Conservation (phyloP, 2,329 filamentous ascomycete species). For the Tolypocladium ovalisporum region DNA sequence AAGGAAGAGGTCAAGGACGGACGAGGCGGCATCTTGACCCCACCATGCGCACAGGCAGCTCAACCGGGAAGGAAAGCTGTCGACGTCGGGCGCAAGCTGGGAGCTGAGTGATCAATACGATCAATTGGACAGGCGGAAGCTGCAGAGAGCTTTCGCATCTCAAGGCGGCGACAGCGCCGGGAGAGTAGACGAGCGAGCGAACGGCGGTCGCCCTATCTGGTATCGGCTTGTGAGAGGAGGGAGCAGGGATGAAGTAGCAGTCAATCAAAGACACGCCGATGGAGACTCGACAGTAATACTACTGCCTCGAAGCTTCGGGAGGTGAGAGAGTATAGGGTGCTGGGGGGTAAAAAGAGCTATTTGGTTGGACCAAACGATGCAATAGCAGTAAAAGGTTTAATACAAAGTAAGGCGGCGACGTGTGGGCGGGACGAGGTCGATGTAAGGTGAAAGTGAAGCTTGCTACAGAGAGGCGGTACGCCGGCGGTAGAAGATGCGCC, state of each 20-base stretch:
- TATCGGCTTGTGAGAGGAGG: neutral
- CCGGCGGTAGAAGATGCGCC: neutral
- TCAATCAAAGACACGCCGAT: too few species aligned
- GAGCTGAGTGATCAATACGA: slow-evolving; percentile 5
- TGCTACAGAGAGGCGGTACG: neutral
- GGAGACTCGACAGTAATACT: too few species aligned
- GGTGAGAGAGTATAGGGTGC: neutral
- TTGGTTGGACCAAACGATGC: neutral
- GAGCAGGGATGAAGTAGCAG: neutral
- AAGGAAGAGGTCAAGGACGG: slow-evolving; percentile 81
- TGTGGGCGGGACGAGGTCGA: neutral
- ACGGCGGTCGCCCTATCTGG: neutral
- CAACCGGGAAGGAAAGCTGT: slow-evolving; percentile 14
- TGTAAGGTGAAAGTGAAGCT: neutral
- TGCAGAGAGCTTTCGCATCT: slow-evolving; percentile 12
- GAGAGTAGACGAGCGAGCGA: neutral
- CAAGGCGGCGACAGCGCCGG: slow-evolving; percentile 13
- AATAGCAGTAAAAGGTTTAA: neutral
- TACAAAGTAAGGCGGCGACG: neutral
- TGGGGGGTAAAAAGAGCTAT: neutral
- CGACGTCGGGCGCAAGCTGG: neutral
- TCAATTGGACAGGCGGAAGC: slow-evolving; percentile 20
- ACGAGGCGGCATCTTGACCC: slow-evolving; percentile 77
- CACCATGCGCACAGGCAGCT: slow-evolving; percentile 36
- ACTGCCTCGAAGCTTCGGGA: too few species aligned